A percentile compares a stretch with the other conserved stretches of the same genome.
Conservation (phyloP, 352 stramenopile genomes). For the Aphanomyces invadans region DNA sequence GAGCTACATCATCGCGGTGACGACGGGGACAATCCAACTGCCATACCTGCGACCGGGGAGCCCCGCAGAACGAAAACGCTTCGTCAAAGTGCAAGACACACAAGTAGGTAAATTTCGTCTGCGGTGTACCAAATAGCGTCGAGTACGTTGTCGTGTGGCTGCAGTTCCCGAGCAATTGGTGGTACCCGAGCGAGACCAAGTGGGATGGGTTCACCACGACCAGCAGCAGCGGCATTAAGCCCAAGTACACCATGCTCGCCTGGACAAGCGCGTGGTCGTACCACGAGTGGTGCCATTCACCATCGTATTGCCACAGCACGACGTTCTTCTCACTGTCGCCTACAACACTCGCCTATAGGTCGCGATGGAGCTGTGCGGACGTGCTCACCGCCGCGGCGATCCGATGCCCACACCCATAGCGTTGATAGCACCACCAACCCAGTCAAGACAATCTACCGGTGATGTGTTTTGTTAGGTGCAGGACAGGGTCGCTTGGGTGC, state of each 20-base stretch:
- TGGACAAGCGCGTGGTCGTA: constrained; percentile 78
- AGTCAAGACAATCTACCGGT: neutral
- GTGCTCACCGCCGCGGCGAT: constrained; percentile 17
- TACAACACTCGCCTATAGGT: neutral
- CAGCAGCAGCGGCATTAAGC: constrained; percentile 49
- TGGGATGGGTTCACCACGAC: constrained; percentile 52
- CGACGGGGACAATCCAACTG: too few species aligned
- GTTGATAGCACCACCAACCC: neutral
- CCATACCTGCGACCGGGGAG: constrained; percentile 58
- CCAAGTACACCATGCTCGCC: constrained; percentile 64
- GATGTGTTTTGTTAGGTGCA: too few species aligned
- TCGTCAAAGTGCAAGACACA: constrained; percentile 77
- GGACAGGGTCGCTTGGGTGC: too few species aligned
- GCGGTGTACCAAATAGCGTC: constrained; percentile 47
- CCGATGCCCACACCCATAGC: constrained; percentile 10
- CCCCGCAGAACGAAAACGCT: constrained; percentile 77
- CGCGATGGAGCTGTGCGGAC: neutral
- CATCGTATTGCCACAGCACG: constrained; percentile 49
- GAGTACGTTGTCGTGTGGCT: constrained; percentile 47
- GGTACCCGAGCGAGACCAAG: constrained; percentile 65
- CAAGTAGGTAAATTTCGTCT: constrained; percentile 56
- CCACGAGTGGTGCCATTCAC: constrained; percentile 68
- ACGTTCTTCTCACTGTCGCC: constrained; percentile 2
- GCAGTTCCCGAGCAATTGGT: constrained; percentile 69
- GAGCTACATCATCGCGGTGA: constrained; percentile 28